A percentile compares a stretch with the other conserved stretches of the same genome.
Conservation (phyloP, 352 stramenopile genomes). For the Lagenidium sp. region DNA sequence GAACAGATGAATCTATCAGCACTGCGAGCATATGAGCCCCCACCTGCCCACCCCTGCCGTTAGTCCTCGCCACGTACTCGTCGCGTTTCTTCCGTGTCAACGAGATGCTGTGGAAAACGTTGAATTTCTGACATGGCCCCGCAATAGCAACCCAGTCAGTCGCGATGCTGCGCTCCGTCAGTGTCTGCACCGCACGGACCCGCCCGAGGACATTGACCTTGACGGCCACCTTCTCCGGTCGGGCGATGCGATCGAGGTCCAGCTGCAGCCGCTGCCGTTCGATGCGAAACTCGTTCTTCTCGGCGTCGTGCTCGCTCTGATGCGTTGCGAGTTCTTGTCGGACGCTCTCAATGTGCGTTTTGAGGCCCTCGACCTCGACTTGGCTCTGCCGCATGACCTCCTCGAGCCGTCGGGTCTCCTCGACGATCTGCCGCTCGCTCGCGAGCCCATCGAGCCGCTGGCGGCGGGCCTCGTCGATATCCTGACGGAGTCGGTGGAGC, state of each 20-base stretch:
- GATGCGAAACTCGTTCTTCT: conserved; percentile 33
- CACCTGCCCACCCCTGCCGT: background rate
- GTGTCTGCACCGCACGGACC: conserved; percentile 5
- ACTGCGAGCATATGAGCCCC: too few species aligned
- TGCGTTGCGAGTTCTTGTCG: conserved; percentile 30
- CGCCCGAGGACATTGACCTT: conserved; percentile 18
- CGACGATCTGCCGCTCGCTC: conserved; percentile 30
- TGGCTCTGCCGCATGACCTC: conserved; percentile 26
- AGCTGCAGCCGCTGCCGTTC: conserved; percentile 34
- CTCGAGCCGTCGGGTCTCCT: conserved; percentile 25
- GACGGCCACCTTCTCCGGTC: conserved; percentile 25
- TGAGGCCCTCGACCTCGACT: conserved; percentile 29
- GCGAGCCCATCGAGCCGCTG: conserved; percentile 28
- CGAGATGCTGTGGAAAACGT: conserved; percentile 14
- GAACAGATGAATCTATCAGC: too few species aligned
- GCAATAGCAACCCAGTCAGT: background rate
- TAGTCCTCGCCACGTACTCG: conserved; percentile 10
- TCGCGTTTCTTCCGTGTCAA: conserved; percentile 27
- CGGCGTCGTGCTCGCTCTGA: conserved; percentile 33
- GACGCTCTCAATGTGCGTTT: conserved; percentile 19
- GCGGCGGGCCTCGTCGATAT: conserved; percentile 35
- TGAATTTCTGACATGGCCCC: conserved; percentile 13
- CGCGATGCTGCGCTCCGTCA: background rate
- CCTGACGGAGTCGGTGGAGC: conserved; percentile 38
- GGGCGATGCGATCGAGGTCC: conserved; percentile 35